Base-by-base conservation (phyloP, 2,329 filamentous ascomycete species). In the Diplodia corticola region DNA sequence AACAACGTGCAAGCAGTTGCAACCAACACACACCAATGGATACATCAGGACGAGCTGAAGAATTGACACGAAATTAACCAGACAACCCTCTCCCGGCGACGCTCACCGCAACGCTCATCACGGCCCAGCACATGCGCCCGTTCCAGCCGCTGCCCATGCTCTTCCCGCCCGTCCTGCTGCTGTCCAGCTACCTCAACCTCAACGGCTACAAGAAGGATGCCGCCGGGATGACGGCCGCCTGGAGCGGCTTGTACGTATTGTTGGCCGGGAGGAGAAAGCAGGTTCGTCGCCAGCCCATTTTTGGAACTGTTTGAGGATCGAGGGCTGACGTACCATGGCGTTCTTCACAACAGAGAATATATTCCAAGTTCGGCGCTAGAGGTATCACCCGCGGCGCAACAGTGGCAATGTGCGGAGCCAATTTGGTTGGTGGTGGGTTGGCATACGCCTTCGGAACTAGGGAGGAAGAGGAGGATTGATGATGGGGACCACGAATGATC, bases 111-210 rank as follows among this genome's bases (percentile, higher is more conserved):
- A 88, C 88, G 9, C 80, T 91, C 50, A 85, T 90, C 70, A 84
- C 87, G 48, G 86, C 88, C 12, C 86, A 90, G 71, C 86, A 90
- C 79, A 80, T 85, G 50, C 86, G 86, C n/a, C 88, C 89, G 7
- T 87, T 89, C 76, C 87, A 88, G 73, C 73, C 81, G 6, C 80
- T 91, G 0, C 88, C 88, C 4, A 88, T 91, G 84, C 76, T 88
- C 69, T 90, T 91, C 74, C 85, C 88, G 4, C 88, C 88, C 2
- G 79, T 89, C 65, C 81, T 91, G 3, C 81, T 90, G 67, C 88
- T 90, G 78, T 85, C 84, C 61, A 85, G 85, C 66, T 91, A 90
- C 73, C 79, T 90, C 51, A 90, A 90, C 73, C 72, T 90, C 33
- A 82, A 83, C 69, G 82, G 83, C 67, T 89, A 85, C 78, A 85